Evolutionary conservation across 78 protist species (phyloP), one percentile per base, ranked within the genome.

Genomic region (Dictyostelium intermedium): DNA sequence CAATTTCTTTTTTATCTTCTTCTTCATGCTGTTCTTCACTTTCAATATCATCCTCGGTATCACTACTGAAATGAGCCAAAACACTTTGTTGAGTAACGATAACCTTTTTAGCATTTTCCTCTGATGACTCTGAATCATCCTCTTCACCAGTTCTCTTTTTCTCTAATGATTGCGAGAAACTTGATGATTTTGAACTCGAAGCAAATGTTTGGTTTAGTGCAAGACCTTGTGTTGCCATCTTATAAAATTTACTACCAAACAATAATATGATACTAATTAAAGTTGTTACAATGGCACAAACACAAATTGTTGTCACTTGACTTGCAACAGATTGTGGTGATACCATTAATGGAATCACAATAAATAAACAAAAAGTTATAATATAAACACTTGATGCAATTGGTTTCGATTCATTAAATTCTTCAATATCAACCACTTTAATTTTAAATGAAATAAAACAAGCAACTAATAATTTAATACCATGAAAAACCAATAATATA

Each of bases 371-470:
- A 37, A 85, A 85, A 0, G 91, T 18, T 0, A 85, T 85, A 34
- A 78, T 37, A 37, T 85, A 85, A 47, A 85, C 41, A 20, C 70
- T 73, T 9, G 41, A 73, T 11, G 83, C 25, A 34, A 85, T 76
- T 37, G 92, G 50, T 50, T 79, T 79, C 10, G 61, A 39, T 77
- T 85, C 91, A 34, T 85, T 85, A 14, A 85, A 85, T 47, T 85
- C 91, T 4, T 41, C 41, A 20, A 85, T 74, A 53, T 85, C 91
- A 5, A 85, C 91, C 2, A 34, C 25, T 20, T 77, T 76, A 53
- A 85, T 85, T 80, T 85, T 85, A 41, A 77, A 85, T 13, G 91
- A 85, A 25, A 85, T 47, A 41, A 85, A 85, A 50, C 91, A 85
- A 16, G 81, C 83, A 2, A 85, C 50, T 10, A 85, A 35, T 56